phyloP scores from a whole-genome alignment of 2,329 filamentous ascomycete genomes.

The Colletotrichum simmondsii region DNA sequence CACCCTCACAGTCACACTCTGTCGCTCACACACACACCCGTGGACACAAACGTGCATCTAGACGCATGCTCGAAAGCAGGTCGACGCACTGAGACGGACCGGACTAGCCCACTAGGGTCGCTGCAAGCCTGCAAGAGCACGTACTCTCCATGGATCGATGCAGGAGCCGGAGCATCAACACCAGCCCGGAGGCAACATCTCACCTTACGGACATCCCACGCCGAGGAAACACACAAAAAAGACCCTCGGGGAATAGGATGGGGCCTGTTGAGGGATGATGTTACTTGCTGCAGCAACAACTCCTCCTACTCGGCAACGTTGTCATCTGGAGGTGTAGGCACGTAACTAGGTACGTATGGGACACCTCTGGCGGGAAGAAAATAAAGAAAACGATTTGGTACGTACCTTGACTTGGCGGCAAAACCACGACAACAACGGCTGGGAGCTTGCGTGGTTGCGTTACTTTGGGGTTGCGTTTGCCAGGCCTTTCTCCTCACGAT shows the following conservation, averaged over 20 bases:
- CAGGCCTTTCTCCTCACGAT: conserved; percentile 18
- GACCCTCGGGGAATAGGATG: not conserved
- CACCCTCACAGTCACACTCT: not conserved
- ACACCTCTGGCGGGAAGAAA: not conserved
- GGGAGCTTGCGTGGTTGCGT: conserved; percentile 28
- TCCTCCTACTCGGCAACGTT: conserved; percentile 12
- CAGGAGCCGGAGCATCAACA: conserved; percentile 21
- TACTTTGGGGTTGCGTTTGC: conserved; percentile 20
- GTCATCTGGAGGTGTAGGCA: conserved; percentile 2
- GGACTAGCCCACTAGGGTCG: conserved; percentile 31
- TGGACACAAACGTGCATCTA: not conserved
- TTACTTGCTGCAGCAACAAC: not conserved
- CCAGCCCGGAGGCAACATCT: not conserved
- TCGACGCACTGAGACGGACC: conserved; percentile 16
- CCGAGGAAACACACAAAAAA: not conserved
- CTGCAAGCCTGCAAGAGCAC: conserved; percentile 32
- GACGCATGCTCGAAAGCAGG: conserved; percentile 9
- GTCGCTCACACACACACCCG: not conserved
- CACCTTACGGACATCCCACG: not conserved
- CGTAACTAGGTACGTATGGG: not conserved
- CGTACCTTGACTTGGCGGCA: conserved; percentile 30
- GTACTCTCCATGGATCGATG: conserved; percentile 26
- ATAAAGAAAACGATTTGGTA: conserved; percentile 9
- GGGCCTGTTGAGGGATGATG: not conserved
- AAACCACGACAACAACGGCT: conserved; percentile 7